These are phyloP conservation scores for Linnemannia exigua DNA, from an alignment of 192 early-diverging fungal genomes.

Conservation along the genomic window DNA sequence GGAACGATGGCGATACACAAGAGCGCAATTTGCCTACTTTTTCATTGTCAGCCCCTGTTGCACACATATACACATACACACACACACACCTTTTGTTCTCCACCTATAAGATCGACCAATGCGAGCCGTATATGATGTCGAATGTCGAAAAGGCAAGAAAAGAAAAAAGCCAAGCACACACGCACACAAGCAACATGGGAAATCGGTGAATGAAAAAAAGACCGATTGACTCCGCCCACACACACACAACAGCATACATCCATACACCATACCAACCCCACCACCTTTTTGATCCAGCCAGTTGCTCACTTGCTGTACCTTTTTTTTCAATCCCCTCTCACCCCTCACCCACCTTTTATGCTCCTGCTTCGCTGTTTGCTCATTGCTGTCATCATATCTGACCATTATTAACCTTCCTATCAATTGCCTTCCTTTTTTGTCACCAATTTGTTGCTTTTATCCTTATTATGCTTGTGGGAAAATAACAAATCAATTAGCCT, in stretches of 20 bases:
- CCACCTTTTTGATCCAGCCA: neutral
- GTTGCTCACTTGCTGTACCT: no score
- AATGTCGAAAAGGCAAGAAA: neutral
- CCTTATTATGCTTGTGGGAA: neutral
- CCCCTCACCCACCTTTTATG: neutral
- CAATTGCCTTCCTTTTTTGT: slow-evolving; percentile 5
- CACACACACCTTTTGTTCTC: neutral
- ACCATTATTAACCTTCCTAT: neutral
- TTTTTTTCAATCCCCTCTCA: no score
- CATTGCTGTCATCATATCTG: slow-evolving; percentile 1
- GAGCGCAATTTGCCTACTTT: neutral
- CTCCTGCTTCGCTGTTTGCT: neutral
- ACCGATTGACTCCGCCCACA: neutral
- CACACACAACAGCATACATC: no score
- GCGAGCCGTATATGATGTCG: neutral
- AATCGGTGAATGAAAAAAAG: neutral
- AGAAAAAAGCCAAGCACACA: neutral
- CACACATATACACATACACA: neutral
- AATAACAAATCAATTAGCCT: slow-evolving; percentile 17
- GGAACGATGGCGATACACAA: neutral
- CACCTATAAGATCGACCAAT: slow-evolving; percentile 4
- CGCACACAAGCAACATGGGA: neutral
- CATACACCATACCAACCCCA: no score
- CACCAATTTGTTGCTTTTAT: neutral
- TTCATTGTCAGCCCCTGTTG: neutral